A percentile compares a stretch with the other conserved stretches of the same genome.
phyloP scores from a whole-genome alignment of 1,284 basidiomycete genomes.

The Mycosarcoma mackinlayi region DNA sequence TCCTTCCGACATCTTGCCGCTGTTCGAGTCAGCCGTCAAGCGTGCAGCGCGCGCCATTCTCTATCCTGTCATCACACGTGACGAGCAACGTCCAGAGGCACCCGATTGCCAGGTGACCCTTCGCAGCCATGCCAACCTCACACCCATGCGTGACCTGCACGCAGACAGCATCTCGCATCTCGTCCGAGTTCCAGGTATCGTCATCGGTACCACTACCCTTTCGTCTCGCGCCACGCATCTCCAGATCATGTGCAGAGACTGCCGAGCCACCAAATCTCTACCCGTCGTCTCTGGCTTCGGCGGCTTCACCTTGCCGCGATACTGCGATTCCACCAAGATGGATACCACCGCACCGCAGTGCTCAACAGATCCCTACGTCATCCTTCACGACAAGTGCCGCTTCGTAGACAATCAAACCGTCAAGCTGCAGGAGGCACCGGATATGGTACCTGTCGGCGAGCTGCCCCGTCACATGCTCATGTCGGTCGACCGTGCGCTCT shows the following conservation, averaged over 20 bases:
- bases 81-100: slow-evolving; percentile 55
- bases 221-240: slow-evolving; percentile 92
- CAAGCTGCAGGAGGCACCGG: slow-evolving; percentile 98
- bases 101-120: slow-evolving; percentile 91
- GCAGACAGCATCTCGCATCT: slow-evolving; percentile 95
- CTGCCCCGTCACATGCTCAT: slow-evolving; percentile 94
- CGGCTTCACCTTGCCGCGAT: slow-evolving; percentile 72
- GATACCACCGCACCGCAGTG: slow-evolving; percentile 81
- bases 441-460: slow-evolving; percentile 99
- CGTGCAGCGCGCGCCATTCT: slow-evolving; percentile 64
- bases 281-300: slow-evolving; percentile 83
- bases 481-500: slow-evolving; percentile 77
- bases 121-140: slow-evolving; percentile 83
- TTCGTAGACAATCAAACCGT: slow-evolving; percentile 97
- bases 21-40: slow-evolving; percentile 70
- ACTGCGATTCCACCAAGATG: slow-evolving; percentile 61
- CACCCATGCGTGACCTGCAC: slow-evolving; percentile 84
- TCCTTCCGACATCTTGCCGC: slow-evolving; percentile 87
- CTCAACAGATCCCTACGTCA: slow-evolving; percentile 93
- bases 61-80: slow-evolving; percentile 59
- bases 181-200: slow-evolving; percentile 95
- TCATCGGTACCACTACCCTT: slow-evolving; percentile 94
- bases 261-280: slow-evolving; percentile 79
- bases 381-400: slow-evolving; percentile 91
- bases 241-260: slow-evolving; percentile 90